Evolutionary conservation across 2,329 filamentous ascomycete genomes (phyloP).

Genomic region (Trematosphaeria pertusa): DNA sequence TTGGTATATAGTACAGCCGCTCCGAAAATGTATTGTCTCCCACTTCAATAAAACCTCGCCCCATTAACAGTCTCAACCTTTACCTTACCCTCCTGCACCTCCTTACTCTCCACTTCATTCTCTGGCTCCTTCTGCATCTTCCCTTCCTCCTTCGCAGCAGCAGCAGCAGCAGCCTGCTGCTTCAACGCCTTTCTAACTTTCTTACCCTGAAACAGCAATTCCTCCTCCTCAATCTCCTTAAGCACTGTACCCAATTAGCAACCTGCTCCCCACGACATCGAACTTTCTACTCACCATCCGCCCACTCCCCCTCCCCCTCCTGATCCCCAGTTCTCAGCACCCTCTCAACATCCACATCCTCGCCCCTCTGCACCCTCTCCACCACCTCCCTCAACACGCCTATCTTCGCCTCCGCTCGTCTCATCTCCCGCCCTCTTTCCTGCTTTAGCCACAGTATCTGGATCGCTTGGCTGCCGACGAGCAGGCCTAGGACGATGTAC

Average conservation of each 20-base stretch:
- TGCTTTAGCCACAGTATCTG: constrained; percentile 85
- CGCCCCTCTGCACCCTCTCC: constrained; percentile 40
- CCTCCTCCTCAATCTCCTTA: constrained; percentile 70
- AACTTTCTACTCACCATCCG: constrained; percentile 68
- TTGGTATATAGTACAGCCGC: no score
- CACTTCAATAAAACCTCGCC: constrained; percentile 37
- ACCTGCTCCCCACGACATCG: not conserved
- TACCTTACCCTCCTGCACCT: constrained; percentile 30
- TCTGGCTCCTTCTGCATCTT: constrained; percentile 32
- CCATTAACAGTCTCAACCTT: constrained; percentile 41
- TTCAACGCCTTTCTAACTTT: constrained; percentile 37
- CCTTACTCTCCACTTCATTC: constrained; percentile 23
- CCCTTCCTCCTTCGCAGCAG: constrained; percentile 6
- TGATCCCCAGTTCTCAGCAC: constrained; percentile 79
- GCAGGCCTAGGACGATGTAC: constrained; percentile 71
- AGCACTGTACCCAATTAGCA: constrained; percentile 58
- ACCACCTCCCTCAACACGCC: constrained; percentile 78
- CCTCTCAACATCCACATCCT: constrained; percentile 74
- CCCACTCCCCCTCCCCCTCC: constrained; percentile 83
- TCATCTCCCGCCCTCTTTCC: constrained; percentile 73
- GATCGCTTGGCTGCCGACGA: constrained; percentile 96
- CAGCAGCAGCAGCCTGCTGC: constrained; percentile 30
- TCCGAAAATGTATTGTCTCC: no score
- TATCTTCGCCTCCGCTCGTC: constrained; percentile 81
- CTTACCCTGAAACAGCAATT: constrained; percentile 59